Conservation (phyloP, 331 rosid genomes). For the Saraca asoca region DNA sequence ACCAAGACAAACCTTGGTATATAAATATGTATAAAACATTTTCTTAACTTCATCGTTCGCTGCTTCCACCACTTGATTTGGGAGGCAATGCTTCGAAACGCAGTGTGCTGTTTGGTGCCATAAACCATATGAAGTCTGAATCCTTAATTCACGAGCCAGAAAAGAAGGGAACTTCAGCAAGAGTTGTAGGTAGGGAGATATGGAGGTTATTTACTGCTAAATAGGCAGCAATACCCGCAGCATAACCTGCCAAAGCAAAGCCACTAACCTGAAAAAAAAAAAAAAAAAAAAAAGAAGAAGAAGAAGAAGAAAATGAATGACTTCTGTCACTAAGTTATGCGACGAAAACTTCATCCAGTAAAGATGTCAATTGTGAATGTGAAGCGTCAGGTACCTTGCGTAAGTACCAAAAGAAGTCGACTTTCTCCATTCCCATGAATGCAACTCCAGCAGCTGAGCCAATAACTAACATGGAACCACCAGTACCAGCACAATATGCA, state of each 20-base stretch:
- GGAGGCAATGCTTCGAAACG: slow-evolving; percentile 1
- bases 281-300: too few species aligned
- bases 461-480: slow-evolving; percentile 92
- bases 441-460: slow-evolving; percentile 99
- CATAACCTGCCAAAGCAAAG: slow-evolving; percentile 93
- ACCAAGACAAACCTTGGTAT: slow-evolving; percentile 8
- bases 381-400: slow-evolving; percentile 38
- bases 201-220: slow-evolving; percentile 68
- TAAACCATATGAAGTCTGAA: slow-evolving; percentile 28
- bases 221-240: slow-evolving; percentile 80
- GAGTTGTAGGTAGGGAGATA: slow-evolving; percentile 66
- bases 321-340: slow-evolving; percentile 3
- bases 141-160: slow-evolving; percentile 52
- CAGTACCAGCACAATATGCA: slow-evolving; percentile 93
- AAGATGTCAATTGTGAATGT: too few species aligned
- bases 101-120: slow-evolving; percentile 15
- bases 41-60: slow-evolving; percentile 19
- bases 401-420: slow-evolving; percentile 93
- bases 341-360: not conserved
- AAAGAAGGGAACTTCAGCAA: slow-evolving; percentile 72
- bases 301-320: slow-evolving; percentile 1
- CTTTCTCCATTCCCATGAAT: slow-evolving; percentile 98
- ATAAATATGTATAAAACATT: slow-evolving; percentile 1
- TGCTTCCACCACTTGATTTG: slow-evolving; percentile 9
- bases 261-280: slow-evolving; percentile 73